Conservation (phyloP, 345 rosid genomes). For the Acer campestre region DNA sequence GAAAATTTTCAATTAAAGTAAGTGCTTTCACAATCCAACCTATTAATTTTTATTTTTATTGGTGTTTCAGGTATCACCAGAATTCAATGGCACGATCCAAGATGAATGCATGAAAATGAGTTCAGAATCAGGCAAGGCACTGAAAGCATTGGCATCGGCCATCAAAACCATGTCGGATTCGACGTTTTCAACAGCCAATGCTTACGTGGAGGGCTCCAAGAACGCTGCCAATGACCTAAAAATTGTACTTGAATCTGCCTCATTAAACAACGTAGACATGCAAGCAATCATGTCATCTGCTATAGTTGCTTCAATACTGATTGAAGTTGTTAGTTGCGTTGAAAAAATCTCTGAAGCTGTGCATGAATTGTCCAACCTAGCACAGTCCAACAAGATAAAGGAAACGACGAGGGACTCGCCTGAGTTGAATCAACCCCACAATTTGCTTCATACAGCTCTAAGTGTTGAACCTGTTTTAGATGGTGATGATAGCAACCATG, state of each 20-base stretch:
- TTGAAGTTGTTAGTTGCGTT: slow-evolving; percentile 46
- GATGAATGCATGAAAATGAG: slow-evolving; percentile 48
- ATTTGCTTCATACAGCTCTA: slow-evolving; percentile 57
- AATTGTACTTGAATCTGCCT: slow-evolving; percentile 38
- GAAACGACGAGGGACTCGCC: slow-evolving; percentile 36
- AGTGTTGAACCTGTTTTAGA: slow-evolving; percentile 51
- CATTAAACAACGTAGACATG: slow-evolving; percentile 35
- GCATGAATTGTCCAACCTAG: slow-evolving; percentile 54
- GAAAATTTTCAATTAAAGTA: too few relatives aligned
- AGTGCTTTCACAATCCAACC: too few relatives aligned
- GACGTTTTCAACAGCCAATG: slow-evolving; percentile 22
- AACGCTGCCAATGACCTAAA: slow-evolving; percentile 44
- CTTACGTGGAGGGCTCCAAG: slow-evolving; percentile 56
- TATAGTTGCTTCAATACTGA: slow-evolving; percentile 60
- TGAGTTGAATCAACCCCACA: slow-evolving; percentile 32
- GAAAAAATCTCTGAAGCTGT: slow-evolving; percentile 55
- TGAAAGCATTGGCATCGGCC: slow-evolving; percentile 57
- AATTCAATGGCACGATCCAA: slow-evolving; percentile 42
- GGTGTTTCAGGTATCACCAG: slow-evolving; percentile 52
- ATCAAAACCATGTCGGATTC: slow-evolving; percentile 56
- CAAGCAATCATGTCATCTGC: slow-evolving; percentile 54
- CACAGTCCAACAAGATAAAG: slow-evolving; percentile 44
- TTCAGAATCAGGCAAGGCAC: slow-evolving; percentile 53
- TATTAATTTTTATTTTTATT: not conserved
- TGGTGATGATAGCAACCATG: slow-evolving; percentile 28